phyloP scores from a whole-genome alignment of 179 eudicot genomes.

The Corrigiola litoralis region DNA sequence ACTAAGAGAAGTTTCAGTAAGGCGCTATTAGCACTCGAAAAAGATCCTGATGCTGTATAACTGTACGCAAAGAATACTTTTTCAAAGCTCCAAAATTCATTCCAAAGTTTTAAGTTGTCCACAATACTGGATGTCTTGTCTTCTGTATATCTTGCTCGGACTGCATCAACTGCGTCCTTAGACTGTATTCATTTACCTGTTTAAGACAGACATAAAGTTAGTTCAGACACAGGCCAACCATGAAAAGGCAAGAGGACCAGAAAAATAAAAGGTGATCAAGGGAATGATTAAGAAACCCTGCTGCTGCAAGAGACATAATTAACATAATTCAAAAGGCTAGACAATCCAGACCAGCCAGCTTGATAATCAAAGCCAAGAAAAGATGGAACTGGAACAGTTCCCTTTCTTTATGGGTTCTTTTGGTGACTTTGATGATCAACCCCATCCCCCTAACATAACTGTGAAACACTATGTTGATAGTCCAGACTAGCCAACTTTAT shows the following conservation, averaged over 20 bases:
- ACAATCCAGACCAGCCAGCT: constrained; percentile 2
- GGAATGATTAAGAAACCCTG: constrained; percentile 12
- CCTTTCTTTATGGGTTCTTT: constrained; percentile 15
- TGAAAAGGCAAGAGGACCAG: background rate
- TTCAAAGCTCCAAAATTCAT: no score
- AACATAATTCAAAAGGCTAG: background rate
- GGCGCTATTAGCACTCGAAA: no score
- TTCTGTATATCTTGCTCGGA: constrained; percentile 37
- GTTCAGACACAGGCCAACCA: background rate
- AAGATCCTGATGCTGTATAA: no score
- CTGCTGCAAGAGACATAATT: constrained; percentile 14
- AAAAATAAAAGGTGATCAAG: background rate
- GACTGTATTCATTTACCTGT: constrained; percentile 61
- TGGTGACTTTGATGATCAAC: constrained; percentile 15
- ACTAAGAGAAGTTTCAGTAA: background rate
- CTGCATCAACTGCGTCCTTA: constrained; percentile 69
- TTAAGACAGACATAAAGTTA: constrained; percentile 7
- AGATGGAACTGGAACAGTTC: background rate
- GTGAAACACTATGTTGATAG: background rate
- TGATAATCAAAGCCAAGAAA: constrained; percentile 7
- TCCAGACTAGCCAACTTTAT: no score
- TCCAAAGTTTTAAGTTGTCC: no score
- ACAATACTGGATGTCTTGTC: constrained; percentile 23
- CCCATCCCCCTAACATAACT: background rate
- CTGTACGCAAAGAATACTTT: no score